Evolutionary conservation across 768 basidiomycete species (phyloP).

Genomic region (Collybiopsis confluens): DNA sequence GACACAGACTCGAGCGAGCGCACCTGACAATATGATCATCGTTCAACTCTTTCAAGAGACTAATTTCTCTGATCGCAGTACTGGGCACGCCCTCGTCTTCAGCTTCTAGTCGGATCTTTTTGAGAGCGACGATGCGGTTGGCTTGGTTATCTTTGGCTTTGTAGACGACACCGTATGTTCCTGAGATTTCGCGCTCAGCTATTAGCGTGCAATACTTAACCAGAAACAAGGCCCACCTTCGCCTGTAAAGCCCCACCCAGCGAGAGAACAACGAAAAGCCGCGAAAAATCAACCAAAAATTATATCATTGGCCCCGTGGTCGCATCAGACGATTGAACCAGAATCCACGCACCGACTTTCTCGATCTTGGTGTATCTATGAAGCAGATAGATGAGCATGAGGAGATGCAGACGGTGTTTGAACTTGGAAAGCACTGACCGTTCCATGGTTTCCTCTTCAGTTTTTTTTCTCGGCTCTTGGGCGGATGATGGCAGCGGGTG

Average conservation of each 20-base stretch:
- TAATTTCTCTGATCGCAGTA: conserved; percentile 98
- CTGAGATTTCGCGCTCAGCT: conserved; percentile 33
- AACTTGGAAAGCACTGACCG: conserved; percentile 37
- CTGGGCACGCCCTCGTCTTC: conserved; percentile 99
- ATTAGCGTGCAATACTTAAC: conserved; percentile 4
- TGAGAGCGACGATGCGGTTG: conserved; percentile 87
- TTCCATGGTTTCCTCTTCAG: conserved; percentile 30
- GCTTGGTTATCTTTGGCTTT: conserved; percentile 83
- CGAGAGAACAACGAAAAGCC: not conserved
- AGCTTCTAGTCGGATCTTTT: conserved; percentile 97
- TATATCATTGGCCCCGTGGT: not conserved
- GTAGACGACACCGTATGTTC: conserved; percentile 98
- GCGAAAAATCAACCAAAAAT: too few relatives aligned
- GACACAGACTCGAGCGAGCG: too few relatives aligned
- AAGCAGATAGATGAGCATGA: not conserved
- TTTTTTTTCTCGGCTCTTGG: too few relatives aligned
- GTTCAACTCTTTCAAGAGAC: conserved; percentile 92
- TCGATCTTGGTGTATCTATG: conserved; percentile 93
- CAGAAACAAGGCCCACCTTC: conserved; percentile 31
- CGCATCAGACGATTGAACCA: conserved; percentile 12
- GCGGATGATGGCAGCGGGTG: too few relatives aligned
- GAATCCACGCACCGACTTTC: conserved; percentile 83
- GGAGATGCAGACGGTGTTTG: conserved; percentile 6
- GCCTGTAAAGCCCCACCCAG: conserved; percentile 27
- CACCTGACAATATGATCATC: conserved; percentile 95